Base-by-base conservation (phyloP, 164 flowering plant genomes). In the Vitis rupestris region DNA sequence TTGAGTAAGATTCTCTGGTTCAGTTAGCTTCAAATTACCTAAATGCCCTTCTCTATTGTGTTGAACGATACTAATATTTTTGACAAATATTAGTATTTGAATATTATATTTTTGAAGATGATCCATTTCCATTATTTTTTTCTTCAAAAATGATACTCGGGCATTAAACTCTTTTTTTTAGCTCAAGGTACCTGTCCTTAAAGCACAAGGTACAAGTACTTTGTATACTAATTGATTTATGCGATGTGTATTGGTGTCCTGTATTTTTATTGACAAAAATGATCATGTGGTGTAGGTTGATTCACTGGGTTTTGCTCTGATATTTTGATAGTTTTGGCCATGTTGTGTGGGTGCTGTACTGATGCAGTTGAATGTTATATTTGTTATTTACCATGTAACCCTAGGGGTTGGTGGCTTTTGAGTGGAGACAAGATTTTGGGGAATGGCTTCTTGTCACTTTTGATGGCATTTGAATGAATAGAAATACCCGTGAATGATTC, bases 1-100 rank as follows among this genome's bases (percentile, higher is more conserved):
- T 89, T 71, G 85, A 82, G 98, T 94, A 83, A 83, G 86, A 57
- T 10, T 12, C 19, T 10, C 9, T 15, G 59, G 11, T 10, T 27
- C 1, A 47, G 12, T 55, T 11, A n/a, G 14, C 48, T 37, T 17
- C 5, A 15, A 27, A 31, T 62, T 11, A 50, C 68, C n/a, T 4
- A 14, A 61, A 48, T 49, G 44, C 44, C 44, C 50, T 49, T 19
- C 49, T 17, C 59, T 9, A 48, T 58, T 14, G 50, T 14, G 19
- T 17, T 15, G 13, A 37, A 37, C 44, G 27, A 23, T 23, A 23
- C 27, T 23, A 23, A 23, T 23, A 23, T 23, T 23, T 23, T 23
- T 23, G 27, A 23, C 27, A 23, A 23, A 23, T 23, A 23, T 23
- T 23, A 23, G 27, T 23, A 23, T 23, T 23, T 23, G 27, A 23